Base-by-base conservation (phyloP, 805 yeast species). In the Cyberlindnera mrakii region DNA sequence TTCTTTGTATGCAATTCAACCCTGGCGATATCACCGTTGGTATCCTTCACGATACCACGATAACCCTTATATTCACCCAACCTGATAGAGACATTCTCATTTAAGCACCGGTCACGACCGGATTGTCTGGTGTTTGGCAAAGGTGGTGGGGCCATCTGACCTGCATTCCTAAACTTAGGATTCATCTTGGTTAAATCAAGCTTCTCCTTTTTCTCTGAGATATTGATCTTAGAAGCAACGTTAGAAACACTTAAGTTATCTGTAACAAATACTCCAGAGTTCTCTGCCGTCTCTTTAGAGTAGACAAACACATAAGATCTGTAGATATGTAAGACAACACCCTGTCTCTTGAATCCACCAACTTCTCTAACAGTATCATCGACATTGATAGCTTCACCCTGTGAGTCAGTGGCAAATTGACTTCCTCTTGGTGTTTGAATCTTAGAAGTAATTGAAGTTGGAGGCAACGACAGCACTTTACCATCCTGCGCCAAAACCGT, bases 11-110 rank as follows among this genome's bases (percentile, higher is more conserved):
- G 98, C 50, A 93, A 74, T 66, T 93, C 99, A 35, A 93, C 86
- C 47, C 97, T 77, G 1, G 97, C 98, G 52, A 75, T 77, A 13
- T 84, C 84, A 49, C 95, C 99, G 55, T 88, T 93, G 9, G 96
- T 88, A 60, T 93, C 98, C 52, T 85, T 84, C 35, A 93, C 87
- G 51, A 87, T 85, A 61, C 99, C 99, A 68, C 83, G 81, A 53
- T 88, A 79, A 37, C 99, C 98, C 67, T 93, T 93, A 63, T 91
- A 88, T 38, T 78, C 80, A 27, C 95, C 93, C n/a, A 96, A 88
- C 57, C 85, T 81, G 39, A 93, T 85, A 50, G 88, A 78, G 18
- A 93, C 96, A 45, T 84, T 83, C 58, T 87, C 88, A 53, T 87
- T 85, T 31, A 93, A 58, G 25, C 95, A 78, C 38, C 77, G 77